phyloP scores from a whole-genome alignment of 2,329 filamentous ascomycete genomes.

The Coniochaeta hoffmannii region DNA sequence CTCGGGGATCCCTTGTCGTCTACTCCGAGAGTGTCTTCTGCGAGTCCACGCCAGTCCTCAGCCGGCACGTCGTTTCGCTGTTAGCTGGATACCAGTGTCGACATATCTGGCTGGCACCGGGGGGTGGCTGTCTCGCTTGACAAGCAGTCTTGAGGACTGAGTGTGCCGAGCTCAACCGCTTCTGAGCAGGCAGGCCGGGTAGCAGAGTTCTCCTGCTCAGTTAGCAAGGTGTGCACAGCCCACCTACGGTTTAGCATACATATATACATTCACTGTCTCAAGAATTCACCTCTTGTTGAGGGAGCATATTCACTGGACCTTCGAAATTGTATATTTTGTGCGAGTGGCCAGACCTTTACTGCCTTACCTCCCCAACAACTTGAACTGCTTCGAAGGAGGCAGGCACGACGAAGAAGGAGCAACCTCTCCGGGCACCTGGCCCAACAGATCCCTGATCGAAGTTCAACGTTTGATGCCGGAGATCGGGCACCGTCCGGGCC shows the following conservation, averaged over 20 bases:
- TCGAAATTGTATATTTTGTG: background rate
- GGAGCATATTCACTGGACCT: background rate
- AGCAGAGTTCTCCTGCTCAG: background rate
- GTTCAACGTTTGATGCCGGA: background rate
- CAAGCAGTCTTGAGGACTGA: too few relatives aligned
- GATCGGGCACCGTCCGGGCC: background rate
- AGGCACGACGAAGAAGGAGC: background rate
- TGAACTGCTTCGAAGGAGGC: background rate
- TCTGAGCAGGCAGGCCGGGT: background rate
- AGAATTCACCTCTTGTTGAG: background rate
- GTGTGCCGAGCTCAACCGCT: background rate
- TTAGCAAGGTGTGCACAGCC: background rate
- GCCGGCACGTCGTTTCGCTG: background rate
- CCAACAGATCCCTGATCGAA: background rate
- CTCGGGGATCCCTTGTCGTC: slow-evolving; percentile 2
- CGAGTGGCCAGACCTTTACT: background rate
- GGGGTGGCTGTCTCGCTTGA: too few relatives aligned
- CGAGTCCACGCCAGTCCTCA: background rate
- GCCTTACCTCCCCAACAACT: background rate
- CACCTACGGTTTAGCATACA: background rate
- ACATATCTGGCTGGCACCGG: too few relatives aligned
- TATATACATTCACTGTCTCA: background rate
- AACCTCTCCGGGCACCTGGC: background rate
- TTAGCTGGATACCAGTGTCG: background rate
- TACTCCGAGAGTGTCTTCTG: background rate